These are phyloP conservation scores for Cordyceps pruinosa DNA, from an alignment of 2,329 filamentous ascomycete species.

Conservation along the genomic window DNA sequence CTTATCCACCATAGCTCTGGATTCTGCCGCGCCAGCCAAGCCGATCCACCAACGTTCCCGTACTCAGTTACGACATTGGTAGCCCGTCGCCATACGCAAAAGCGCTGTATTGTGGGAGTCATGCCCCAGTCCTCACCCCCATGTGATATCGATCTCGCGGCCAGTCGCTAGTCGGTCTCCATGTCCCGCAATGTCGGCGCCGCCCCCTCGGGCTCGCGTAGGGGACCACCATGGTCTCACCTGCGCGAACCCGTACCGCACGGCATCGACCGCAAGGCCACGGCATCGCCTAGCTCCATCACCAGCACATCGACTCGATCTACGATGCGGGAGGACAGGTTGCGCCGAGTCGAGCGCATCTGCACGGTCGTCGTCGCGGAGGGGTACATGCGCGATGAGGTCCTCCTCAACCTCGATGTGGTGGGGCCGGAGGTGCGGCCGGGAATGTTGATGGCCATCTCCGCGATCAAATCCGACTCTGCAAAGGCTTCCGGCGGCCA, in stretches of 20 bases:
- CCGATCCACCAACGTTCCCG: conserved; percentile 15
- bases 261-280: conserved; percentile 31
- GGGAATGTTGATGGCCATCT: conserved; percentile 67
- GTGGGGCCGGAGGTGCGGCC: conserved; percentile 57
- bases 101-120: neutral
- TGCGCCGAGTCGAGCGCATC: conserved; percentile 35
- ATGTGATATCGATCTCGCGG: conserved; percentile 13
- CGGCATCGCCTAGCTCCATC: conserved; percentile 37
- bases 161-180: conserved; percentile 16
- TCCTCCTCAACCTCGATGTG: conserved; percentile 68
- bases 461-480: conserved; percentile 48
- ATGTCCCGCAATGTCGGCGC: conserved; percentile 37
- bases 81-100: neutral
- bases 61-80: neutral
- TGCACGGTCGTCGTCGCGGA: conserved; percentile 61
- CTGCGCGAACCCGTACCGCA: conserved; percentile 45
- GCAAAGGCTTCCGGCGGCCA: conserved; percentile 28
- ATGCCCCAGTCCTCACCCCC: conserved; percentile 12
- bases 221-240: conserved; percentile 44
- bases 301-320: conserved; percentile 45
- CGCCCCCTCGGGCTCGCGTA: conserved; percentile 37
- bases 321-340: conserved; percentile 32
- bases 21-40: conserved; percentile 22
- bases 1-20: conserved; percentile 9
- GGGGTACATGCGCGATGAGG: conserved; percentile 68